Percentiles rank a stretch among this genome's conserved stretches.
phyloP scores from a whole-genome alignment of 108 stramenopile species.

The Skeletonema menzelii region DNA sequence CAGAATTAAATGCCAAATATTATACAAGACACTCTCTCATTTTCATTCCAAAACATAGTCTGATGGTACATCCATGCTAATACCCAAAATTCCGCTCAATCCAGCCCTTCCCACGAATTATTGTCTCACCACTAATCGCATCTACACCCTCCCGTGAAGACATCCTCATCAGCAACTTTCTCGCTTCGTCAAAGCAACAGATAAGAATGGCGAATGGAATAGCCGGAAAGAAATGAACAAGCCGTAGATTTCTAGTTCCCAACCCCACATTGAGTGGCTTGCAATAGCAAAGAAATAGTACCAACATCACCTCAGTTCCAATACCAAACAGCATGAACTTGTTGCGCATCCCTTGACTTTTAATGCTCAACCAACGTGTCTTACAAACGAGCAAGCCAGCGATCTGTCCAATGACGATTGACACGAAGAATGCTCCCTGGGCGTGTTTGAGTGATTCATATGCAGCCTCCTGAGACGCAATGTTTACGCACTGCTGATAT shows the following conservation, averaged over 20 bases:
- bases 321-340: not conserved
- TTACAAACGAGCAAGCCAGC: not conserved
- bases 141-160: not conserved
- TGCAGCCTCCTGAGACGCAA: not conserved
- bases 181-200: not conserved
- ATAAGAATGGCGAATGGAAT: not conserved
- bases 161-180: not conserved
- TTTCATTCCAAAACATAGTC: too few species aligned
- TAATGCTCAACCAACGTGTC: not conserved
- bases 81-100: not conserved
- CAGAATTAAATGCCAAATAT: not conserved
- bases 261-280: not conserved
- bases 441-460: not conserved
- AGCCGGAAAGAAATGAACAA: not conserved
- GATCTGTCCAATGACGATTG: not conserved
- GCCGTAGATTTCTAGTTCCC: not conserved
- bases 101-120: not conserved
- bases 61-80: too few species aligned
- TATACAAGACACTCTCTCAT: too few species aligned
- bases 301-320: not conserved
- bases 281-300: not conserved
- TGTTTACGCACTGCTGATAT: not conserved
- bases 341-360: not conserved
- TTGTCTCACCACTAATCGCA: not conserved
- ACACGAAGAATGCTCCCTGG: not conserved